Percentiles rank a stretch among this genome's conserved stretches.
phyloP scores from a whole-genome alignment of 495 filamentous ascomycete genomes.

The Xylaria palmicola region DNA sequence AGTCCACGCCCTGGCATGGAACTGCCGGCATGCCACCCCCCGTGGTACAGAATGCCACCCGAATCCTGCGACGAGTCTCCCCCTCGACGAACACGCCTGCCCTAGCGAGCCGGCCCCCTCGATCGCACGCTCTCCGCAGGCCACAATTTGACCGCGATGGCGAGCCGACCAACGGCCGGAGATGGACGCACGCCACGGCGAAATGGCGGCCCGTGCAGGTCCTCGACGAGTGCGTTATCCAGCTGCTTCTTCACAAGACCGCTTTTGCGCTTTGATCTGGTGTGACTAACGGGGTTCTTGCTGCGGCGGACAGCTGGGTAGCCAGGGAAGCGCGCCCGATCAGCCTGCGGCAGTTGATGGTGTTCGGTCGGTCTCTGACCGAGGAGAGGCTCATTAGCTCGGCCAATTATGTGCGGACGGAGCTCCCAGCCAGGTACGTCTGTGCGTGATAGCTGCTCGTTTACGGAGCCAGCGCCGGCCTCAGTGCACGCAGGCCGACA shows the following conservation, averaged over 20 bases:
- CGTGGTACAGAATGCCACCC: conserved; percentile 45
- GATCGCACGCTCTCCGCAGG: background rate
- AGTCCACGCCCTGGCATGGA: conserved; percentile 43
- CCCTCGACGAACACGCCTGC: background rate
- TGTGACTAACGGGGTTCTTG: conserved; percentile 24
- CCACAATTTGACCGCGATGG: background rate
- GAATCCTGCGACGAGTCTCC: conserved; percentile 31
- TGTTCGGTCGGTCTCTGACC: conserved; percentile 86
- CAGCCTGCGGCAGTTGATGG: conserved; percentile 86
- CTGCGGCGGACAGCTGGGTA: conserved; percentile 66
- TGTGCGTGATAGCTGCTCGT: background rate
- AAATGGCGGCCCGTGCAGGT: conserved; percentile 79
- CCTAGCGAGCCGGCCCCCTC: background rate
- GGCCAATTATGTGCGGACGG: conserved; percentile 94
- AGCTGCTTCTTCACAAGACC: background rate
- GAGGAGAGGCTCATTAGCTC: conserved; percentile 87
- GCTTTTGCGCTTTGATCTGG: conserved; percentile 8
- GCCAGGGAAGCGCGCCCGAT: conserved; percentile 81
- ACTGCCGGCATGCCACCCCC: conserved; percentile 47
- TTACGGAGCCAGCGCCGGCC: background rate
- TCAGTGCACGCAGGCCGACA: background rate
- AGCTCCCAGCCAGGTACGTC: conserved; percentile 80
- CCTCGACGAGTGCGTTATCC: conserved; percentile 74
- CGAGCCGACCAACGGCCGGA: conserved; percentile 2
- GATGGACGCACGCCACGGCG: conserved; percentile 37